Evolutionary conservation across 768 basidiomycete genomes (phyloP).

Genomic region (Clavulina sp.): DNA sequence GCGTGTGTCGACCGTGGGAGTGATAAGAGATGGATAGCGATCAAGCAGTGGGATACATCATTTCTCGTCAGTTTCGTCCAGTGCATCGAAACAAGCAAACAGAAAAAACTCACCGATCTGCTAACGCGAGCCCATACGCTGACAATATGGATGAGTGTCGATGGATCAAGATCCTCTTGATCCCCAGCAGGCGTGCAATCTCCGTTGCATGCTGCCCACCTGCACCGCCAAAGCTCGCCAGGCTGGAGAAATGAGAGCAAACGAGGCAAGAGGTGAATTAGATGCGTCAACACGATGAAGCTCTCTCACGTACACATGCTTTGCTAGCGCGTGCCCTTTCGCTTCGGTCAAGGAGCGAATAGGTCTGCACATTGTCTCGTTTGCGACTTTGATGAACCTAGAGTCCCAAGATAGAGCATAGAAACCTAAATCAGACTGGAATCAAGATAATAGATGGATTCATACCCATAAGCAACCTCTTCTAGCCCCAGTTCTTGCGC

Average conservation of each 20-base stretch:
- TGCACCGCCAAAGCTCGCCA: slow-evolving; percentile 79
- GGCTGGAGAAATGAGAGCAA: slow-evolving; percentile 22
- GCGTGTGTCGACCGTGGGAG: slow-evolving; percentile 2
- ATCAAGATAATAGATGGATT: neutral
- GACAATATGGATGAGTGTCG: slow-evolving; percentile 85
- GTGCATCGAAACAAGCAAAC: neutral
- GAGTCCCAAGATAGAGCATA: neutral
- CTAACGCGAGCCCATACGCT: slow-evolving; percentile 84
- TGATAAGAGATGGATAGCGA: slow-evolving; percentile 12
- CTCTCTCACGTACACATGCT: slow-evolving; percentile 53
- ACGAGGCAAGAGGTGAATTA: neutral
- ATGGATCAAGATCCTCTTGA: slow-evolving; percentile 75
- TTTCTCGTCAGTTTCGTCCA: neutral
- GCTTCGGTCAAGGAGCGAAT: slow-evolving; percentile 86
- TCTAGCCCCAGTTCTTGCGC: slow-evolving; percentile 46
- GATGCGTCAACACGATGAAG: slow-evolving; percentile 3
- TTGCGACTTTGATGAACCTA: slow-evolving; percentile 89
- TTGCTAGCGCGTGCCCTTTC: slow-evolving; percentile 62
- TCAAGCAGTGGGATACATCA: neutral
- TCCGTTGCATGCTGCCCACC: slow-evolving; percentile 90
- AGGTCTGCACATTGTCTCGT: slow-evolving; percentile 91
- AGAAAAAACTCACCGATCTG: slow-evolving; percentile 37
- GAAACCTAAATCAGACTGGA: neutral
- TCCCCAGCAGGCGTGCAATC: slow-evolving; percentile 71
- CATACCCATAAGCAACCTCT: slow-evolving; percentile 78